Evolutionary conservation across 345 rosid species (phyloP), one percentile per base, ranked within the genome.

Genomic region (Brassica nigra): DNA sequence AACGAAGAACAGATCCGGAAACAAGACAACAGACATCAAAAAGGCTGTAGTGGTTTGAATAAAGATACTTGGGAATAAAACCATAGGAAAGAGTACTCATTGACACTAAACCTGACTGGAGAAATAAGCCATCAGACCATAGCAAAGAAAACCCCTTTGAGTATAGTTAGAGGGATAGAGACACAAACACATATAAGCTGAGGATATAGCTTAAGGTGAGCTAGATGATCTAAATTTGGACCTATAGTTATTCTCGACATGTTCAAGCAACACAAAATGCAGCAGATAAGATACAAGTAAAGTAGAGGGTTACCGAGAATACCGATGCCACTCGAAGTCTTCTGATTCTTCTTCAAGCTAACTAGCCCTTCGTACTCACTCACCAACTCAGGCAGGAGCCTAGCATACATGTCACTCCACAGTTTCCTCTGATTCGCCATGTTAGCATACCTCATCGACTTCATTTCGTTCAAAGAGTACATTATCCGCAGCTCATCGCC

Each of bases 381-480:
- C 11, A 79, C 80, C 73, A 84, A 87, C 54, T 64, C 85, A 69
- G 86, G 74, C 39, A 86, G 85, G 30, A 95, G 96, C 59, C 81
- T 85, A 71, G 82, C 70, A 73, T 86, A 88, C 47, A 87, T 73
- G 68, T 78, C 76, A 79, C 69, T 84, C 99, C 99, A 95, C 66
- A 90, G 36, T 52, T 83, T 86, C 70, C 77, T 58, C 85, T 95
- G 99, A 61, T 82, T 87, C 9, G 15, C 86, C 83, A 85, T 64
- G 62, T 89, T 77, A 33, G 77, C 84, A 84, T 86, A 91, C 90
- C 91, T 90, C 87, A 95, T 59, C 57, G 83, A 84, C 89, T 88
- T 92, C 90, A 95, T 70, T 83, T 88, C 91, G 66, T 81, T 70
- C 80, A 86, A 87, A 3, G 92, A 76, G 84, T 90, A 93, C 84